A percentile compares a stretch with the other conserved stretches of the same genome.
phyloP scores from a whole-genome alignment of 176 grass and related monocot genomes.

The Metroxylon sagu region DNA sequence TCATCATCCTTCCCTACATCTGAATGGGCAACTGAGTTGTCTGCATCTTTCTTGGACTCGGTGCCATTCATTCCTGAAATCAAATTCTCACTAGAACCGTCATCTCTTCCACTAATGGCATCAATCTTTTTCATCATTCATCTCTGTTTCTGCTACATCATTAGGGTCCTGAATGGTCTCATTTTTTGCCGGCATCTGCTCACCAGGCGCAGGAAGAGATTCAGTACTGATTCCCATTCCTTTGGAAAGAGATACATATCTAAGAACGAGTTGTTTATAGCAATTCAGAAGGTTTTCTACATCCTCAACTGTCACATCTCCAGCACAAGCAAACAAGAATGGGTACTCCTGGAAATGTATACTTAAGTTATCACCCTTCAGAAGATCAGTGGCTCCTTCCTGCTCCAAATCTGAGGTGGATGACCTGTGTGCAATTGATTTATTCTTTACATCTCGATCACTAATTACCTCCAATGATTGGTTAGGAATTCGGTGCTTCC shows the following conservation, averaged over 20 bases:
- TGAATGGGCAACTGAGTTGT: conserved; percentile 23
- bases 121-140: conserved; percentile 14
- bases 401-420: conserved; percentile 60
- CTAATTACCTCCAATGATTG: conserved; percentile 34
- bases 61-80: conserved; percentile 23
- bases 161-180: conserved; percentile 27
- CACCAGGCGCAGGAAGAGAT: conserved; percentile 18
- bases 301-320: conserved; percentile 88
- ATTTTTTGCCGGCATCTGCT: conserved; percentile 24
- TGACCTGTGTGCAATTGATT: conserved; percentile 22
- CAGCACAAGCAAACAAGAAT: conserved; percentile 71
- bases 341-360: conserved; percentile 70
- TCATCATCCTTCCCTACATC: conserved; percentile 10
- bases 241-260: conserved; percentile 69
- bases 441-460: conserved; percentile 34
- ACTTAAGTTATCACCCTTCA: conserved; percentile 59
- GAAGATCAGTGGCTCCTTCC: conserved; percentile 68
- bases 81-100: conserved; percentile 17
- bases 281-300: conserved; percentile 79
- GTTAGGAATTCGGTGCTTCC: conserved; percentile 25
- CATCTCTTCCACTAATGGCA: conserved; percentile 18
- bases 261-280: conserved; percentile 79
- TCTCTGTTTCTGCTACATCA: conserved; percentile 17
- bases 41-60: conserved; percentile 4
- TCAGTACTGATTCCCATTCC: conserved; percentile 39